A percentile compares a stretch with the other conserved stretches of the same genome.
phyloP scores from a whole-genome alignment of 768 basidiomycete species.

The Paxillus rubicundulus region DNA sequence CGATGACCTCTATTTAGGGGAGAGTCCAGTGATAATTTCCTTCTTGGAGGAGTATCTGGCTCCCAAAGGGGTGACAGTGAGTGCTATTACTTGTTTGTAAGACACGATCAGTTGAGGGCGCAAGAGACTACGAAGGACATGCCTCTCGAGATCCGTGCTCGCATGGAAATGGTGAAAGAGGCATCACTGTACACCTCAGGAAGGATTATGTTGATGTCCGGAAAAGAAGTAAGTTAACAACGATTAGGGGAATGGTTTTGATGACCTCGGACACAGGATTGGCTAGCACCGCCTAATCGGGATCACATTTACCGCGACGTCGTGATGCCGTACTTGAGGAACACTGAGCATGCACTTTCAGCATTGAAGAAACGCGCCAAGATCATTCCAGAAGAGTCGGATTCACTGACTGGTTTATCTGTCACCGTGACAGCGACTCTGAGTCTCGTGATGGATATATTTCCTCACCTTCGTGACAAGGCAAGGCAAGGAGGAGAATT shows the following conservation, averaged over 20 bases:
- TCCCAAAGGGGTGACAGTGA: neutral
- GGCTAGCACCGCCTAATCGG: constrained; percentile 20
- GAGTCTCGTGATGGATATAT: constrained; percentile 2
- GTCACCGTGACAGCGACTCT: constrained; percentile 12
- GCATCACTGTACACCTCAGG: constrained; percentile 24
- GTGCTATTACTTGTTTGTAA: neutral
- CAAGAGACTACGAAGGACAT: constrained; percentile 8
- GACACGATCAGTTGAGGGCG: neutral
- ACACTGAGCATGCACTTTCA: constrained; percentile 19
- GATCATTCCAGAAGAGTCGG: constrained; percentile 12
- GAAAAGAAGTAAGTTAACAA: constrained; percentile 10
- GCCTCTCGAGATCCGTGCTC: constrained; percentile 15
- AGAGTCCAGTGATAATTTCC: constrained; percentile 9
- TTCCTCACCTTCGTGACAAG: neutral
- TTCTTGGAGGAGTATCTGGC: constrained; percentile 7
- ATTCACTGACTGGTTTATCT: constrained; percentile 15
- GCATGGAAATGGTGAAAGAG: constrained; percentile 21
- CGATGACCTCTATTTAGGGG: constrained; percentile 4
- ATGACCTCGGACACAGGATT: constrained; percentile 11
- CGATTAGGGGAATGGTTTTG: neutral
- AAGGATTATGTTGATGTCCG: constrained; percentile 1
- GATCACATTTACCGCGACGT: constrained; percentile 19
- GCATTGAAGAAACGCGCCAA: constrained; percentile 6
- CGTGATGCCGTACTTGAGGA: constrained; percentile 19
- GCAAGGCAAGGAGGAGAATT: neutral